phyloP scores from a whole-genome alignment of 1,284 basidiomycete species.

The Sutorius eximius region DNA sequence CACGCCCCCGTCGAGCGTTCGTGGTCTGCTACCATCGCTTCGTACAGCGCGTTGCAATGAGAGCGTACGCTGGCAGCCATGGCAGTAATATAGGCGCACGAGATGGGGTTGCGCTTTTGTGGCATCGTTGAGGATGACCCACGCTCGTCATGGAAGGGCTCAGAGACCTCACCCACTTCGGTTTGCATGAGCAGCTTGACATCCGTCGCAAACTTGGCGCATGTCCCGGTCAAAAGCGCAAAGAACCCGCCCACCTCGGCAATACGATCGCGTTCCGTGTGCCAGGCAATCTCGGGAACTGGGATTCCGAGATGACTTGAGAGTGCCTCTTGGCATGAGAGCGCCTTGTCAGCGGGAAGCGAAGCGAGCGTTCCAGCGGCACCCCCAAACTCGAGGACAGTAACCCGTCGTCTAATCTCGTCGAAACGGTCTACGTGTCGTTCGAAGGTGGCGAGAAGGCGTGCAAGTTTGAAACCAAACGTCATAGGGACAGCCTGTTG shows the following conservation, averaged over 20 bases:
- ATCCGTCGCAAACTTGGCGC: conserved; percentile 45
- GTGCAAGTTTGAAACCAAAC: conserved; percentile 46
- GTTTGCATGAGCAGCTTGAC: conserved; percentile 48
- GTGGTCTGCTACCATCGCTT: conserved; percentile 48
- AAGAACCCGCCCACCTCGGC: conserved; percentile 43
- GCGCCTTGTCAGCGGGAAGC: conserved; percentile 38
- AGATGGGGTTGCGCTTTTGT: conserved; percentile 47
- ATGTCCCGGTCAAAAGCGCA: conserved; percentile 42
- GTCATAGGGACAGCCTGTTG: conserved; percentile 49
- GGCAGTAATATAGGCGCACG: conserved; percentile 43
- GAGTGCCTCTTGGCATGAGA: conserved; percentile 39
- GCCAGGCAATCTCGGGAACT: conserved; percentile 45
- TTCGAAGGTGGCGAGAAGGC: conserved; percentile 42
- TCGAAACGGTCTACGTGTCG: conserved; percentile 39
- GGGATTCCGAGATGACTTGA: conserved; percentile 36
- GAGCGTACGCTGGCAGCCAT: conserved; percentile 42
- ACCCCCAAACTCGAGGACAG: conserved; percentile 44
- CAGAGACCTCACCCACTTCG: conserved; percentile 43
- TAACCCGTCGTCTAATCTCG: conserved; percentile 38
- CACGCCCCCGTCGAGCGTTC: conserved; percentile 48
- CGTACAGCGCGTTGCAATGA: conserved; percentile 39
- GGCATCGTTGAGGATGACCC: conserved; percentile 49
- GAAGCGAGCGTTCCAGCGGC: conserved; percentile 46
- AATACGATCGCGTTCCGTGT: conserved; percentile 46
- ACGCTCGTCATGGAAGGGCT: conserved; percentile 42